These are phyloP conservation scores for Microcyclospora pomicola DNA, from an alignment of 2,329 filamentous ascomycete genomes.

Conservation along the genomic window DNA sequence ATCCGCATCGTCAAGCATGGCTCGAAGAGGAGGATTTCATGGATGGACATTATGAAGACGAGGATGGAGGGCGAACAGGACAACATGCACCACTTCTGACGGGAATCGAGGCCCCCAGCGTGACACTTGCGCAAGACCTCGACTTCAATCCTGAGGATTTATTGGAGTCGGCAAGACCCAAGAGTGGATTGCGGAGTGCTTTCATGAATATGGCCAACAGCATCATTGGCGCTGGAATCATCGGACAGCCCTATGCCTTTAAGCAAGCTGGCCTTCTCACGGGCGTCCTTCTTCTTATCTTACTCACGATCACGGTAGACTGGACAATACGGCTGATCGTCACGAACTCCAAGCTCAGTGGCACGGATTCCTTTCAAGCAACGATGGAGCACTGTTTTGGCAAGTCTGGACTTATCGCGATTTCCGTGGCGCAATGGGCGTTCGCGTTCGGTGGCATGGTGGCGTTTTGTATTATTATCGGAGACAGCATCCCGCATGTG, in stretches of 20 bases:
- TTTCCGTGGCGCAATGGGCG: conserved; percentile 85
- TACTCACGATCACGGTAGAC: conserved; percentile 73
- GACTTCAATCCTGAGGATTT: conserved; percentile 44
- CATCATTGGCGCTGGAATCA: conserved; percentile 69
- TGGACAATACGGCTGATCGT: conserved; percentile 98
- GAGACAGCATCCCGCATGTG: conserved; percentile 90
- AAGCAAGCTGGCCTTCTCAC: conserved; percentile 75
- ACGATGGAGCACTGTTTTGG: conserved; percentile 96
- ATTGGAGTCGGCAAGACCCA: conserved; percentile 54
- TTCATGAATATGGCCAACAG: conserved; percentile 99
- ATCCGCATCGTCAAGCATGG: conserved; percentile 20
- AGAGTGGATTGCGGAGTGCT: conserved; percentile 71
- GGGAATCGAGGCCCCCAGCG: conserved; percentile 67
- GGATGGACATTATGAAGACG: conserved; percentile 25
- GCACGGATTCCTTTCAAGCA: conserved; percentile 84
- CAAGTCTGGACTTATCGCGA: conserved; percentile 72
- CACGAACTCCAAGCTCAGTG: conserved; percentile 91
- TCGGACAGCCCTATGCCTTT: conserved; percentile 87
- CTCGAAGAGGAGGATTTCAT: conserved; percentile 51
- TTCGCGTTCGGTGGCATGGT: conserved; percentile 99
- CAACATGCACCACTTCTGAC: conserved; percentile 60
- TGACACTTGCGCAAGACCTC: conserved; percentile 51
- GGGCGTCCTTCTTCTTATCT: conserved; percentile 63
- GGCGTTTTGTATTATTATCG: conserved; percentile 93
- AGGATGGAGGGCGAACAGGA: conserved; percentile 23